Base-by-base conservation (phyloP, 371 early-diverging fungal species). In the Funneliformis caledonium region DNA sequence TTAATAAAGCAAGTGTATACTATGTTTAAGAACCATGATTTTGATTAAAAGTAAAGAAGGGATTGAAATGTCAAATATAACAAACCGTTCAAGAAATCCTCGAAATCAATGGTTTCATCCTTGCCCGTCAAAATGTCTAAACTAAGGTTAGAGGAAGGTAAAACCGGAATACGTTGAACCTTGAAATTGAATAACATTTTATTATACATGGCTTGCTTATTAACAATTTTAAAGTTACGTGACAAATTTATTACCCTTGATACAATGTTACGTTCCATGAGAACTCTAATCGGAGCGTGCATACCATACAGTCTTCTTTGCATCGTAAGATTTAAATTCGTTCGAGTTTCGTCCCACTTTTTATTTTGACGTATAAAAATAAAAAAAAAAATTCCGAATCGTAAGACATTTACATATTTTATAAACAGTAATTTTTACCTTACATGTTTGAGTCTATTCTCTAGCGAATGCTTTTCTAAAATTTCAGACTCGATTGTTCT, bases 91-190 rank as follows among this genome's bases (percentile, higher is more conserved):
- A 96, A 90, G 83, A 97, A 91, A 82, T 98, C 98, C 84, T 95
- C 95, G 75, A 96, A 92, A 69, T 95, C 97, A 81, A 97, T 92
- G 11, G 93, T 90, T 77, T 93, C 92, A 84, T 97, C 97, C 82
- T 88, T 91, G 74, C 97, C 97, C 81, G 87, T 86, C 79, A 98
- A 88, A 78, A 97, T 95, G 87, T 97, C 96, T 78, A 94, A 80
- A 69, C 92, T 94, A 5, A 97, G 83, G 82, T 93, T 95, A 65
- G 95, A 91, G 11, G 89, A 87, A 70, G 93, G 91, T 60, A 96
- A 83, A 74, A 91, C 88, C 50, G 95, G 93, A 69, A 89, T 82
- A 50, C 89, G 87, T 74, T 87, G 86, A 43, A 86, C 84, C 89
- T 88, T 26, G 26, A 26, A 26, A 26, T 26, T 26, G 26, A 26